Percentiles rank a stretch among this genome's conserved stretches.
Evolutionary conservation across 441 rosid species (phyloP).

Genomic region (Dalechampia spathulata): DNA sequence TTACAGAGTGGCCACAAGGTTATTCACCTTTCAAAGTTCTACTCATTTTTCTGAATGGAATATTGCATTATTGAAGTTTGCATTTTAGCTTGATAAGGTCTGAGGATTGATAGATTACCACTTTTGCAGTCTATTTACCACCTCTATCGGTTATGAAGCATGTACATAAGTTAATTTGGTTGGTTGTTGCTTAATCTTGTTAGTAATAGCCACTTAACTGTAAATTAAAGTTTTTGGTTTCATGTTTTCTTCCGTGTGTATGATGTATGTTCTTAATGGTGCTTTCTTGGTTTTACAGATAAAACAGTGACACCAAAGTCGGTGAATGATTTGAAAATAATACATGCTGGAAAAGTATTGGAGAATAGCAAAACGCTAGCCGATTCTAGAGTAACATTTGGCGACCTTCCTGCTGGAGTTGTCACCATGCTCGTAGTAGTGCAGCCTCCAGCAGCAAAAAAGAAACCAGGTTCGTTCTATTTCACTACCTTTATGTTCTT

Average conservation of each 20-base stretch:
- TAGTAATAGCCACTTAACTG: no score
- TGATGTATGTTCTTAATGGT: conserved; percentile 7
- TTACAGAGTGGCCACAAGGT: conserved; percentile 48
- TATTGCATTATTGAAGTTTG: not conserved
- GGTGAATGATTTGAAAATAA: conserved; percentile 37
- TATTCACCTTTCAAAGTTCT: not conserved
- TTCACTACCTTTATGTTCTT: conserved; percentile 4
- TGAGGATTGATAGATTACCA: no score
- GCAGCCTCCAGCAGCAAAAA: conserved; percentile 31
- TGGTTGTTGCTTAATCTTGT: no score
- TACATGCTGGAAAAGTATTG: conserved; percentile 44
- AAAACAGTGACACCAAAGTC: conserved; percentile 34
- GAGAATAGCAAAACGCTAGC: conserved; percentile 40
- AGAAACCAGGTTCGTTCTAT: conserved; percentile 25
- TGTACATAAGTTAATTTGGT: no score
- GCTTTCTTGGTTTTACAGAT: conserved; percentile 17
- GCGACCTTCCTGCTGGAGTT: conserved; percentile 28
- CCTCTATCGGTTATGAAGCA: no score
- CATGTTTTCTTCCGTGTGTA: no score
- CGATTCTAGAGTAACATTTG: conserved; percentile 29
- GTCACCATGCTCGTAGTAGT: conserved; percentile 40
- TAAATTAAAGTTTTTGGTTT: no score
- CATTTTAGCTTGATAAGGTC: not conserved
- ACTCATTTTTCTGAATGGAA: not conserved
- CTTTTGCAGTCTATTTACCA: no score